A percentile compares a stretch with the other conserved stretches of the same genome.
These are phyloP conservation scores for Drechslerella coelobrocha DNA, from an alignment of 2,329 filamentous ascomycete genomes.

Conservation along the genomic window DNA sequence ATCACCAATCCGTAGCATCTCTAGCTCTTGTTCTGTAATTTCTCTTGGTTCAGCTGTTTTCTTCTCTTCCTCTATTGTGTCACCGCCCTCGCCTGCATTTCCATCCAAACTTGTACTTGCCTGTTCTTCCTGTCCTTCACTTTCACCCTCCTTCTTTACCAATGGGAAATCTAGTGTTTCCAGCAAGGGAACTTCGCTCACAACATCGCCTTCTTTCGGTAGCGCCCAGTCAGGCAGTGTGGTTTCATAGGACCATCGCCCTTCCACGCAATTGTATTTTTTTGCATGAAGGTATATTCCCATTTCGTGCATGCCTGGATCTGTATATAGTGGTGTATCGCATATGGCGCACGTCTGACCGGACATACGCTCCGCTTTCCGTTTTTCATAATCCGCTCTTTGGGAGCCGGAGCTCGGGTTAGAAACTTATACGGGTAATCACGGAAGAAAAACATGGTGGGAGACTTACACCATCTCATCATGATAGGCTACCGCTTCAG, in stretches of 20 bases:
- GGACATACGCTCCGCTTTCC: slow-evolving; percentile 91
- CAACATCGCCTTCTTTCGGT: slow-evolving; percentile 57
- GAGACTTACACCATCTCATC: slow-evolving; percentile 77
- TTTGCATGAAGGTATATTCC: slow-evolving; percentile 93
- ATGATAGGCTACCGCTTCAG: slow-evolving; percentile 89
- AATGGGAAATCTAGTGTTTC: slow-evolving; percentile 47
- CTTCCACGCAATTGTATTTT: slow-evolving; percentile 82
- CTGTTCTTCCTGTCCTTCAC: too few species aligned
- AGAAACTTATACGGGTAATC: neutral
- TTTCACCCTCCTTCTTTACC: slow-evolving; percentile 22
- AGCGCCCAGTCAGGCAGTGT: slow-evolving; percentile 84
- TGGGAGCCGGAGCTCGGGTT: neutral
- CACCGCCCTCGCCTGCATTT: slow-evolving; percentile 8
- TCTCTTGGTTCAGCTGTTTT: slow-evolving; percentile 20
- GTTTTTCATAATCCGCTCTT: slow-evolving; percentile 74
- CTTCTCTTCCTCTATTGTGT: slow-evolving; percentile 8
- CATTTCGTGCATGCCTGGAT: slow-evolving; percentile 81
- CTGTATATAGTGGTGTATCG: slow-evolving; percentile 86
- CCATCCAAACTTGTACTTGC: slow-evolving; percentile 31
- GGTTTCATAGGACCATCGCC: slow-evolving; percentile 86
- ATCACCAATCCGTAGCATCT: slow-evolving; percentile 29
- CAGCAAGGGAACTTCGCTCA: slow-evolving; percentile 32
- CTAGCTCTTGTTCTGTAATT: slow-evolving; percentile 36
- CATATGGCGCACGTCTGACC: slow-evolving; percentile 82
- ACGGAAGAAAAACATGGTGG: neutral